Conservation (phyloP, 2,329 filamentous ascomycete genomes). For the Claviceps monticola region DNA sequence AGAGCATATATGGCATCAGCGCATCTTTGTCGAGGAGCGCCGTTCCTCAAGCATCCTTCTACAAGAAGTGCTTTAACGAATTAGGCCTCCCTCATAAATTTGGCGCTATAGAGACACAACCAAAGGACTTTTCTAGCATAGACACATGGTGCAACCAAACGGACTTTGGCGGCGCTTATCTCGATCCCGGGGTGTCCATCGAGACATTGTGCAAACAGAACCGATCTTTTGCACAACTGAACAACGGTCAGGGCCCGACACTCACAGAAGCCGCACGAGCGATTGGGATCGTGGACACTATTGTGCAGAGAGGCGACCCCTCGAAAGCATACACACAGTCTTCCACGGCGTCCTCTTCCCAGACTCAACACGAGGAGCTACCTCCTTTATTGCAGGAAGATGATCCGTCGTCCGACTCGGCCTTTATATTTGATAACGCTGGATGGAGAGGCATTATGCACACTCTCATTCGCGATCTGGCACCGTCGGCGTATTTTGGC, state of each 20-base stretch:
- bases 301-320: constrained; percentile 44
- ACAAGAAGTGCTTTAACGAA: constrained; percentile 72
- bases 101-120: constrained; percentile 56
- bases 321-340: constrained; percentile 29
- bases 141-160: constrained; percentile 59
- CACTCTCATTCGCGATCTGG: constrained; percentile 67
- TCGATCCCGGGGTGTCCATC: constrained; percentile 57
- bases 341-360: constrained; percentile 35
- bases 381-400: constrained; percentile 11
- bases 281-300: constrained; percentile 72
- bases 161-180: constrained; percentile 69
- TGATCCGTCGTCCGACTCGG: constrained; percentile 33
- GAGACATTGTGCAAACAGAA: constrained; percentile 44
- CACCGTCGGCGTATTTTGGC: constrained; percentile 66
- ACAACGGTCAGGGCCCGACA: constrained; percentile 36
- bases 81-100: constrained; percentile 78
- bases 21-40: constrained; percentile 47
- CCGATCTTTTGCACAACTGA: constrained; percentile 35
- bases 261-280: constrained; percentile 64
- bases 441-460: constrained; percentile 77
- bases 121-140: constrained; percentile 49
- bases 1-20: constrained; percentile 68
- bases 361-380: constrained; percentile 17
- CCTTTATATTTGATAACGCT: constrained; percentile 66
- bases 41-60: constrained; percentile 68